Evolutionary conservation across 2,329 filamentous ascomycete genomes (phyloP), one percentile per base, ranked within the genome.

Genomic region (Calonectria henricotiae): DNA sequence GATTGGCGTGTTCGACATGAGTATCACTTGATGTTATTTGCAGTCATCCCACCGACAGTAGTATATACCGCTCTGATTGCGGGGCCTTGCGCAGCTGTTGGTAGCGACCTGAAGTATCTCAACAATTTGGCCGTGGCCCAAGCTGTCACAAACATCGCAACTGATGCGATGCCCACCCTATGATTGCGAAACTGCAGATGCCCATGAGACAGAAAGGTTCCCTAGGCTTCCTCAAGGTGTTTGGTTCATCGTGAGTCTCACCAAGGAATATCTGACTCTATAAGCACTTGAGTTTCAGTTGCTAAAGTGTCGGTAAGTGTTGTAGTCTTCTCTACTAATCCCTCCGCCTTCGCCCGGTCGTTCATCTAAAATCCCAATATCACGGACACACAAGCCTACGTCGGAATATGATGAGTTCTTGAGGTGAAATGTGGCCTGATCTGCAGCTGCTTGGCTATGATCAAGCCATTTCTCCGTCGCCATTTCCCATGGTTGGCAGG

Each of bases 171-270:
- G n/a, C 47, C 32, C n/a, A 54, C 32, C 47, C 47, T 20, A 54
- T 54, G 47, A 54, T 54, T 54, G 15, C 47, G 7, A 54, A 32
- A 35, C 27, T 54, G 4, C 17, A 54, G 2, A 54, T 54, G 47
- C 47, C 47, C 6, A 54, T 54, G 27, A n/a, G 47, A 20, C 47
- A 54, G 32, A 54, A 30, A 11, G 27, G 32, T 4, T n/a, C 47
- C 9, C 47, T 54, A 17, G 47, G 47, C 2, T 54, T 30, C n/a
- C 47, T 54, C 47, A 5, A 35, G 17, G 47, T 15, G 2, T 30
- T 54, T 20, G 47, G 47, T 35, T 54, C 47, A 13, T 54, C n/a
- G 47, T 54, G 8, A 54, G 47, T 47, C 7, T 47, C 20, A 47
- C 12, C 20, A 27, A 25, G 8, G 8, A 4, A 13, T 13, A 5